phyloP scores from a whole-genome alignment of 768 basidiomycete species.

The Pilatotrama ljubarskyi region DNA sequence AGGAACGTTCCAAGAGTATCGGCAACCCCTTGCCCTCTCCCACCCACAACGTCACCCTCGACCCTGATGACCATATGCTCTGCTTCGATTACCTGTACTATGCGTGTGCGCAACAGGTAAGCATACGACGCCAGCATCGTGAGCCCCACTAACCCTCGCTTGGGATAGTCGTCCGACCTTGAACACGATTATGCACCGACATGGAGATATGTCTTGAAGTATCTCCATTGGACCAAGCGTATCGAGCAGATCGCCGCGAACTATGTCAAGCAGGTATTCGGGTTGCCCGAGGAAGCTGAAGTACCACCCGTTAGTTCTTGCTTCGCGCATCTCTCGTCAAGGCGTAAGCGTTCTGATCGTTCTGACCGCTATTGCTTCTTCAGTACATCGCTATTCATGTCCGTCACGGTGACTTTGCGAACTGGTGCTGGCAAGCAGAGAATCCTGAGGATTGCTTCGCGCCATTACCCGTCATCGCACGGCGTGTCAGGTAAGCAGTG shows the following conservation, averaged over 20 bases:
- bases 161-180: constrained; percentile 32
- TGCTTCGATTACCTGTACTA: constrained; percentile 45
- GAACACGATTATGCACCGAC: constrained; percentile 35
- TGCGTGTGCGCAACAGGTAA: constrained; percentile 33
- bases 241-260: constrained; percentile 32
- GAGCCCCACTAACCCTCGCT: not conserved
- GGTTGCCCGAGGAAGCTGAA: constrained; percentile 25
- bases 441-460: constrained; percentile 40
- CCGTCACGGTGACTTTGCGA: constrained; percentile 38
- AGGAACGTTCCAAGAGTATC: constrained; percentile 30
- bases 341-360: not conserved
- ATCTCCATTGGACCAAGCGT: constrained; percentile 36
- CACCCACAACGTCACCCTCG: constrained; percentile 25
- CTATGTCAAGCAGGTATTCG: constrained; percentile 34
- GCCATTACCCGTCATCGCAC: constrained; percentile 35
- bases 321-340: not conserved
- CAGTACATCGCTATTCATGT: constrained; percentile 40
- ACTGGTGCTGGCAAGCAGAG: constrained; percentile 34
- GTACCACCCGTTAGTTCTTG: constrained; percentile 35
- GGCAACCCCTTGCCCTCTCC: constrained; percentile 29
- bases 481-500: constrained; percentile 30
- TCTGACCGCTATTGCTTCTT: not conserved
- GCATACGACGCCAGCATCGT: constrained; percentile 11
- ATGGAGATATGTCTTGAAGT: constrained; percentile 37
- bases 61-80: constrained; percentile 41